Conservation (phyloP, 176 grass and related monocot species). For the Aegilops umbellulata region DNA sequence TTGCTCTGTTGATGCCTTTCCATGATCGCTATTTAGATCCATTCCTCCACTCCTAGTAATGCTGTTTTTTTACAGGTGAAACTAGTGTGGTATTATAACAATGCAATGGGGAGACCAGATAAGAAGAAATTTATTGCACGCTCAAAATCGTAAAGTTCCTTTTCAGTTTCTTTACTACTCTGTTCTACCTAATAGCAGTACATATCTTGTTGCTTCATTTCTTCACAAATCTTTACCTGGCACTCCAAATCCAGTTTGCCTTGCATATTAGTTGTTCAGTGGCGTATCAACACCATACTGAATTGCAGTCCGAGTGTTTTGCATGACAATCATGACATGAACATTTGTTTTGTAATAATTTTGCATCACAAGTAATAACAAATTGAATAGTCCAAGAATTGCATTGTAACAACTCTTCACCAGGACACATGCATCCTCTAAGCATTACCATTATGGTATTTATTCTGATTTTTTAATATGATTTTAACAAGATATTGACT, state of each 20-base stretch:
- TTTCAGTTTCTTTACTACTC: not conserved
- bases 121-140: conserved; percentile 98
- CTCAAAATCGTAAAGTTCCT: conserved; percentile 62
- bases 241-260: not conserved
- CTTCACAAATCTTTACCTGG: not conserved
- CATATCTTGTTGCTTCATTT: not conserved
- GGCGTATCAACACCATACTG: not conserved
- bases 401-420: not conserved
- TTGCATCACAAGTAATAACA: not conserved
- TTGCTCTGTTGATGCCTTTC: too few species aligned
- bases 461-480: not conserved
- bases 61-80: conserved; percentile 41
- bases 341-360: not conserved
- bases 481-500: not conserved
- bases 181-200: not conserved
- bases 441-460: not conserved
- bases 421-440: not conserved
- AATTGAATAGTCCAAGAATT: not conserved
- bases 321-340: not conserved
- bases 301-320: not conserved
- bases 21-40: not conserved
- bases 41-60: not conserved
- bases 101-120: conserved; percentile 83
- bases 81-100: conserved; percentile 98
- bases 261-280: not conserved